A percentile compares a stretch with the other conserved stretches of the same genome.
Evolutionary conservation across 495 filamentous ascomycete genomes (phyloP).

Genomic region (Pyrenopolyporus hunteri): DNA sequence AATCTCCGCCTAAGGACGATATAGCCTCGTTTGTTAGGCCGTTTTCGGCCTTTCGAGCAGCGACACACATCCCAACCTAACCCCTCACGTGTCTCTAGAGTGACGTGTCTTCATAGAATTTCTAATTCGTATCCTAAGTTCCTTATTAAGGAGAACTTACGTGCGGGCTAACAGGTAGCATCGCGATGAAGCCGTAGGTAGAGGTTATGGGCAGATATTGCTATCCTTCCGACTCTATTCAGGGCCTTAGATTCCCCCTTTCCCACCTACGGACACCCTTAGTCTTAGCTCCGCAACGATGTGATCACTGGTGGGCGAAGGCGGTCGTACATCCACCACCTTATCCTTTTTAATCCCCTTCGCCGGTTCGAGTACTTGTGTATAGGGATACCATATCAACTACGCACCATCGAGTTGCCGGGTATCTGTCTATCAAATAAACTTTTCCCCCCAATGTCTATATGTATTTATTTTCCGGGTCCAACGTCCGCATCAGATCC

Average conservation of each 20-base stretch:
- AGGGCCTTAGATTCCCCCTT: no score
- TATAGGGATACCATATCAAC: background rate
- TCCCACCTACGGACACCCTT: no score
- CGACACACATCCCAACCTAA: slow-evolving; percentile 7
- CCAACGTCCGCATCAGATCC: slow-evolving; percentile 78
- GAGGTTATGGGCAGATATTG: background rate
- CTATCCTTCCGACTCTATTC: no score
- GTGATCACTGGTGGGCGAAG: background rate
- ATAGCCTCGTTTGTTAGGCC: background rate
- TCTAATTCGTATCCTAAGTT: no score
- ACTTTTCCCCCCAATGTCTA: slow-evolving; percentile 43
- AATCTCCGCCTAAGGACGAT: background rate
- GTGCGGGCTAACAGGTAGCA: no score
- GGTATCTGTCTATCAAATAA: slow-evolving; percentile 24
- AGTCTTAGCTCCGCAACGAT: no score
- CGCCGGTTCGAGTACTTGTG: background rate
- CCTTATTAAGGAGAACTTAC: no score
- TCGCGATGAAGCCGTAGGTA: background rate
- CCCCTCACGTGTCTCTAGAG: no score
- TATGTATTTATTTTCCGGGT: slow-evolving; percentile 86
- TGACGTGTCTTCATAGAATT: no score
- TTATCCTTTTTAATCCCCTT: background rate
- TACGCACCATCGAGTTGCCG: slow-evolving; percentile 3
- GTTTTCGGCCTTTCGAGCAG: background rate
- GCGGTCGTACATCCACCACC: background rate